Conservation (phyloP, 108 stramenopile species). For the Fistulifera pelliculosa region DNA sequence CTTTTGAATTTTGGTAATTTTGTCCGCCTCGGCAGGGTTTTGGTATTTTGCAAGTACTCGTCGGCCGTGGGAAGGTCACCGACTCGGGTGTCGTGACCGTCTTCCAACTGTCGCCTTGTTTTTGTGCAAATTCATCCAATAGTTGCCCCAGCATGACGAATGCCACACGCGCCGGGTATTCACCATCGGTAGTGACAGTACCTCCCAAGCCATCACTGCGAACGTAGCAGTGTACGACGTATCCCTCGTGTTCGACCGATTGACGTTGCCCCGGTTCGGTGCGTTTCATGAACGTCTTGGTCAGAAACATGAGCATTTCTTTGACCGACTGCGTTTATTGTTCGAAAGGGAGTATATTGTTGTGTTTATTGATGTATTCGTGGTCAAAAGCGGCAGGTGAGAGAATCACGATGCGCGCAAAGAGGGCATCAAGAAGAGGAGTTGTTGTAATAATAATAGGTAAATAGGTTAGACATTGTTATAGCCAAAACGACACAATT, state of each 20-base stretch:
- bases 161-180: conserved; percentile 98
- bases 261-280: conserved; percentile 97
- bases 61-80: conserved; percentile 48
- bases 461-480: no score
- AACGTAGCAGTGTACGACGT: conserved; percentile 97
- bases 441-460: no score
- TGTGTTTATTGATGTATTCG: conserved; percentile 1
- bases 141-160: conserved; percentile 93
- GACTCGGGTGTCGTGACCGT: conserved; percentile 50
- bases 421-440: no score
- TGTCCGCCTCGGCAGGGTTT: conserved; percentile 89
- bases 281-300: conserved; percentile 95
- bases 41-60: conserved; percentile 84
- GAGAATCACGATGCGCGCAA: no score
- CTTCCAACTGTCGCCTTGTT: conserved; percentile 63
- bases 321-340: conserved; percentile 61
- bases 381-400: no score
- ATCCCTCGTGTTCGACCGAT: conserved; percentile 92
- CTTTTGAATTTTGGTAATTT: conserved; percentile 98
- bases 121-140: conserved; percentile 84
- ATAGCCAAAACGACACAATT: no score
- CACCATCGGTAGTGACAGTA: conserved; percentile 88
- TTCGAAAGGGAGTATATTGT: neutral
- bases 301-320: conserved; percentile 97
- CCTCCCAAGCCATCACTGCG: conserved; percentile 93